Conservation (phyloP, 805 yeast genomes). For the Sporopachydermia quercuum region DNA sequence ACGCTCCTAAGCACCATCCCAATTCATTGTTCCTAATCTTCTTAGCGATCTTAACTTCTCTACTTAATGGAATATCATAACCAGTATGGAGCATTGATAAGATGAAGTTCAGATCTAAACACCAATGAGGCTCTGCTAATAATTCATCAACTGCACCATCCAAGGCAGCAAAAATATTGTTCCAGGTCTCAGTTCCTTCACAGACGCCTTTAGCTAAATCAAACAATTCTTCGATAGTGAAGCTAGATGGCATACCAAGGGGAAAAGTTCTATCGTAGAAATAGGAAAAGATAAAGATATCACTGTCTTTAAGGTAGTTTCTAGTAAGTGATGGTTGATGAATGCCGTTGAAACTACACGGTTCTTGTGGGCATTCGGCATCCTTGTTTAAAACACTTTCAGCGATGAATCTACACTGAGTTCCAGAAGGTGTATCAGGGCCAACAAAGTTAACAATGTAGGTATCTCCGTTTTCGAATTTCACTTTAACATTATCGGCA, state of each 20-base stretch:
- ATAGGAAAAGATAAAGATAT: constrained; percentile 82
- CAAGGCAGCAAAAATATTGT: constrained; percentile 45
- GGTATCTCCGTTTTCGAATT: constrained; percentile 26
- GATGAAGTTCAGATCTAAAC: constrained; percentile 84
- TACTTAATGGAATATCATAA: constrained; percentile 78
- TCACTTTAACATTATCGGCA: constrained; percentile 48
- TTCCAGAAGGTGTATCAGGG: constrained; percentile 45
- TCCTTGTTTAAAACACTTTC: constrained; percentile 78
- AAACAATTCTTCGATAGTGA: constrained; percentile 69
- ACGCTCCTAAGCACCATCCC: constrained; percentile 99
- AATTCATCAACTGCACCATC: constrained; percentile 54
- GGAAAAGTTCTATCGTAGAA: constrained; percentile 93
- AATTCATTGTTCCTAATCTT: constrained; percentile 79
- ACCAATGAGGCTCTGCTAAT: constrained; percentile 80
- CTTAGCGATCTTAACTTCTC: constrained; percentile 88
- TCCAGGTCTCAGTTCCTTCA: constrained; percentile 67
- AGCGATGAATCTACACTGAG: constrained; percentile 78
- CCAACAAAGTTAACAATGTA: constrained; percentile 52
- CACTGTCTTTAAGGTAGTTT: constrained; percentile 59
- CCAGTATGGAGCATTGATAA: constrained; percentile 88
- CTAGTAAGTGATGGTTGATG: constrained; percentile 85
- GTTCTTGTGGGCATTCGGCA: constrained; percentile 50
- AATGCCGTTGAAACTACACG: constrained; percentile 94
- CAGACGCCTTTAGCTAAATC: constrained; percentile 79
- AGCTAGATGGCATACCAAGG: constrained; percentile 84